These are phyloP conservation scores for Cornus kousa DNA, from an alignment of 148 eudicot species.

Conservation along the genomic window DNA sequence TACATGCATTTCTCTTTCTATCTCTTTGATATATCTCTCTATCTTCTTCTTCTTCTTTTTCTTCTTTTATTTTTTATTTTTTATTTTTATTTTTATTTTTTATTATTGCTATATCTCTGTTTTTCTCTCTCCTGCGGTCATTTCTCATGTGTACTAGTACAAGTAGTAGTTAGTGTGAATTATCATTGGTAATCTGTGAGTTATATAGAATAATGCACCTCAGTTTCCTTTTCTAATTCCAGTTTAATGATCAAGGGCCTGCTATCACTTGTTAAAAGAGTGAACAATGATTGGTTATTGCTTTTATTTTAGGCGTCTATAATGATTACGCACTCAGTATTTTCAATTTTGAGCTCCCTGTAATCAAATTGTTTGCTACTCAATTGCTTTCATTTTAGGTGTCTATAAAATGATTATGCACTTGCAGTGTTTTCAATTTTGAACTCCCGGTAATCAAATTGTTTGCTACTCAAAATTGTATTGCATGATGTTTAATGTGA, in stretches of 20 bases:
- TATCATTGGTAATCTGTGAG: no score
- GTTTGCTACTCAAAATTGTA: not conserved
- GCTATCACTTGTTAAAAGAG: not conserved
- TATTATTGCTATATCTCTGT: no score
- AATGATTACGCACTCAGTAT: not conserved
- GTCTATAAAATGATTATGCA: not conserved
- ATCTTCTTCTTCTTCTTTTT: no score
- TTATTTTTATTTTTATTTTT: no score
- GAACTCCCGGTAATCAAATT: not conserved
- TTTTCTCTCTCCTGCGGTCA: no score
- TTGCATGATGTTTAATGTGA: not conserved
- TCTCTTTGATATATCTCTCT: no score
- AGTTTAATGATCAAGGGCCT: not conserved
- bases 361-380: not conserved
- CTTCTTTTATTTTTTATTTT: no score
- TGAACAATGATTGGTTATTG: not conserved
- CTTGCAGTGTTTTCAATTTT: not conserved
- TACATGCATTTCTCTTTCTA: no score
- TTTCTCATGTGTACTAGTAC: no score
- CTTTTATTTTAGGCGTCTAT: not conserved
- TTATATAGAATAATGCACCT: no score
- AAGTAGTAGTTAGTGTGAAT: no score
- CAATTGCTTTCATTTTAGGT: not conserved
- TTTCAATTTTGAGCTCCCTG: not conserved
- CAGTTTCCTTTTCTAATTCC: not conserved